Conservation (phyloP, 352 stramenopile species). For the Globisporangium iwayamae region DNA sequence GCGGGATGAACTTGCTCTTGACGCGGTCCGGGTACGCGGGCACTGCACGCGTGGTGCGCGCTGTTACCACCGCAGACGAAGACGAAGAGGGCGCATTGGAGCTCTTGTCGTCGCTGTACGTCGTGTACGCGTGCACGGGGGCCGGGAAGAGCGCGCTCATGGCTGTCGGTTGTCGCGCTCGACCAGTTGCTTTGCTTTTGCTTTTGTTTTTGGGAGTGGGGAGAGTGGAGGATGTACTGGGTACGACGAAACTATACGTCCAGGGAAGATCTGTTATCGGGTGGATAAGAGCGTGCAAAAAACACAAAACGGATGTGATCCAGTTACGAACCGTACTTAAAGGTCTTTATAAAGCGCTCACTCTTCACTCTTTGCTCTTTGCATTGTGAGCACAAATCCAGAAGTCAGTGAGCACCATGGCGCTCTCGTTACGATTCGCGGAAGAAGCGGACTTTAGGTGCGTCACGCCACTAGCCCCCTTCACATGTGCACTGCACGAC, state of each 20-base stretch:
- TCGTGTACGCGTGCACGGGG: slow-evolving; percentile 71
- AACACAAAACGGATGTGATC: no score
- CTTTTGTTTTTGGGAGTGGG: no score
- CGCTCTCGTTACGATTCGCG: slow-evolving; percentile 36
- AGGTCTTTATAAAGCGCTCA: no score
- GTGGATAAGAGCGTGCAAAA: no score
- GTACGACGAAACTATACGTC: no score
- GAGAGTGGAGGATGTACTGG: no score
- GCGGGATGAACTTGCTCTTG: slow-evolving; percentile 56
- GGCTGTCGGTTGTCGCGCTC: background rate
- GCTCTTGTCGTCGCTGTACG: slow-evolving; percentile 41
- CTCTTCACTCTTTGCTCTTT: no score
- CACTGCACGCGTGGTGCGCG: slow-evolving; percentile 10
- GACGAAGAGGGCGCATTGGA: background rate
- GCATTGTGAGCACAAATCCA: no score
- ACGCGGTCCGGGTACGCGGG: slow-evolving; percentile 63
- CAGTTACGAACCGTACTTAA: no score
- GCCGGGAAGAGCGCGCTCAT: slow-evolving; percentile 79
- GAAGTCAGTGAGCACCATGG: slow-evolving; percentile 20
- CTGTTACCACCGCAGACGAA: background rate
- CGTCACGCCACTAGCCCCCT: slow-evolving; percentile 5
- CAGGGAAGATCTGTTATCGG: no score
- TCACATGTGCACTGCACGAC: background rate
- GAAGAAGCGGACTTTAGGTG: slow-evolving; percentile 57
- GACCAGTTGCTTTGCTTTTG: slow-evolving; percentile 1